A percentile compares a stretch with the other conserved stretches of the same genome.
Conservation (phyloP, 257 asterid species). For the Verbascum thapsus region DNA sequence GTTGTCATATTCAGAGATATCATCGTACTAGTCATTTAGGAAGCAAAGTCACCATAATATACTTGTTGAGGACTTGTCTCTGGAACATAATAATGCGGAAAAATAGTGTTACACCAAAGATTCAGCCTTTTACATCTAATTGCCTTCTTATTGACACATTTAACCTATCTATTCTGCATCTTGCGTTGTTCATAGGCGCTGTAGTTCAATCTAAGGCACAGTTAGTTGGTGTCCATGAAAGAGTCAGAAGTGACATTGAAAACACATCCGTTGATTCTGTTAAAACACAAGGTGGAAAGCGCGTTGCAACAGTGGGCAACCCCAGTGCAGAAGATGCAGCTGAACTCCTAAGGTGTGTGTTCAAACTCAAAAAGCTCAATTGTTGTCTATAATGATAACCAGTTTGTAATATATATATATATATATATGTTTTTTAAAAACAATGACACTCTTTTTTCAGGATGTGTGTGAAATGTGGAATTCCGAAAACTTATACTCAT, state of each 20-base stretch:
- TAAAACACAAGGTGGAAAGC: conserved; percentile 57
- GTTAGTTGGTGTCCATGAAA: conserved; percentile 81
- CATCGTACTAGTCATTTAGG: background rate
- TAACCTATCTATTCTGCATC: background rate
- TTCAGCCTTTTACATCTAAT: background rate
- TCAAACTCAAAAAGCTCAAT: too few species aligned
- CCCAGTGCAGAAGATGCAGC: conserved; percentile 83
- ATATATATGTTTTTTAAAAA: background rate
- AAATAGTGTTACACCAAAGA: background rate
- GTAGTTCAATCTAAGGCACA: conserved; percentile 86
- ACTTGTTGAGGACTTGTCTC: background rate
- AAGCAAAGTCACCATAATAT: background rate
- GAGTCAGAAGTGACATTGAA: conserved; percentile 87
- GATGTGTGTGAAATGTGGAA: conserved; percentile 81
- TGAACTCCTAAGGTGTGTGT: conserved; percentile 75
- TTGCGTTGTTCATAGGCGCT: conserved; percentile 51
- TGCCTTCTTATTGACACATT: background rate
- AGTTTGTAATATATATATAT: too few species aligned
- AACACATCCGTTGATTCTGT: conserved; percentile 40
- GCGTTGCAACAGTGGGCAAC: conserved; percentile 57
- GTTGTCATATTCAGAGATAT: background rate
- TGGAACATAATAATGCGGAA: background rate
- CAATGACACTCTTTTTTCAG: conserved; percentile 49
- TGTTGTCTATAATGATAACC: too few species aligned
- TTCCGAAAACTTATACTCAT: conserved; percentile 79